Conservation (phyloP, 768 basidiomycete genomes). For the Termitomyces sp. region DNA sequence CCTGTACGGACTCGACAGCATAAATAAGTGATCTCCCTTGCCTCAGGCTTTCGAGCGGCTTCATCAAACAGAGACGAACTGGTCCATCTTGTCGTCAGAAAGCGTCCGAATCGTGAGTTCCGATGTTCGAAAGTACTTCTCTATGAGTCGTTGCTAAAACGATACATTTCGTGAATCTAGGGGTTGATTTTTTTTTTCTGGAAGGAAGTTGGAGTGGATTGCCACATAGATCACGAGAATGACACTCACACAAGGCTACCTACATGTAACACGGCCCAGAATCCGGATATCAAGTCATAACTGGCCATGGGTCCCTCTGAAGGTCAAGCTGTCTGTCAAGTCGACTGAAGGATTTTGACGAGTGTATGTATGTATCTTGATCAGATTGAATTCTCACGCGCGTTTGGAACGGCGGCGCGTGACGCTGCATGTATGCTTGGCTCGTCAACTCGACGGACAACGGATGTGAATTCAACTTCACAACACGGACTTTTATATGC, state of each 20-base stretch:
- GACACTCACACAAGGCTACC: neutral
- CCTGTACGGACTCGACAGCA: neutral
- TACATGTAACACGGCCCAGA: neutral
- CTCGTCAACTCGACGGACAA: no score
- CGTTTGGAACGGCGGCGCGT: no score
- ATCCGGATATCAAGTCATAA: no score
- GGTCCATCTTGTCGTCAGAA: no score
- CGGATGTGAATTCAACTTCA: no score
- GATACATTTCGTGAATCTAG: neutral
- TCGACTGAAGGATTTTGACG: no score
- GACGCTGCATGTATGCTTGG: no score
- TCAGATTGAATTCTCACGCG: neutral
- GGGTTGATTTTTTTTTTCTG: neutral
- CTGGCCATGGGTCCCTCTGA: neutral
- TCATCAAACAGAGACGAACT: no score
- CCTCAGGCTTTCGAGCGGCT: neutral
- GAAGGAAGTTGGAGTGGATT: no score
- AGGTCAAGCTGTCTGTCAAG: neutral
- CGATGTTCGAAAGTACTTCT: neutral
- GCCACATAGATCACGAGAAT: neutral
- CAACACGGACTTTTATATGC: no score
- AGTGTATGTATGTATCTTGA: no score
- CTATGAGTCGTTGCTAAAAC: neutral
- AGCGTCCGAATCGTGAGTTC: neutral
- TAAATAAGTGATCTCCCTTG: neutral